Evolutionary conservation across 139 green algal species (phyloP).

Genomic region (Spirogloea muscicola): DNA sequence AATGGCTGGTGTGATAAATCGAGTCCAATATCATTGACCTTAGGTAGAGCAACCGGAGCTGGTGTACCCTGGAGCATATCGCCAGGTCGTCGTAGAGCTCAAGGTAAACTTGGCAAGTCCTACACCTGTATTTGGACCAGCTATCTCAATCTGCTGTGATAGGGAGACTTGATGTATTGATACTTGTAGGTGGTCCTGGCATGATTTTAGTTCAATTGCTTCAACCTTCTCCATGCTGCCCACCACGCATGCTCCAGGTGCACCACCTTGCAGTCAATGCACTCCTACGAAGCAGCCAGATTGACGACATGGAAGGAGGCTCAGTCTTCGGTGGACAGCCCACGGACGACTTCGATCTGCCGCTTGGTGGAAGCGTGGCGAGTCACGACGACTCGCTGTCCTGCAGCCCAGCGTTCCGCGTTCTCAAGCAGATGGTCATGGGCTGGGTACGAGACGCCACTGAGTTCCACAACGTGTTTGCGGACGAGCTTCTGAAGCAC

Average conservation of each 20-base stretch:
- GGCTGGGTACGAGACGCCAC: slow-evolving; percentile 28
- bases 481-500: slow-evolving; percentile 68
- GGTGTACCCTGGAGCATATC: slow-evolving; percentile 70
- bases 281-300: slow-evolving; percentile 50
- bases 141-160: too few relatives aligned
- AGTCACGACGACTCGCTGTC: slow-evolving; percentile 21
- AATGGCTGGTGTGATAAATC: too few relatives aligned
- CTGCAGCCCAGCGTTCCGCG: slow-evolving; percentile 20
- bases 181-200: too few relatives aligned
- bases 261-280: slow-evolving; percentile 79
- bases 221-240: too few relatives aligned
- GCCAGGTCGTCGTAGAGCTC: slow-evolving; percentile 78
- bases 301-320: slow-evolving; percentile 70
- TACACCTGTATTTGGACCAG: too few relatives aligned
- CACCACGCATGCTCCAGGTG: too few relatives aligned
- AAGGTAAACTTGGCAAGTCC: too few relatives aligned
- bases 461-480: slow-evolving; percentile 59
- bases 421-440: slow-evolving; percentile 35
- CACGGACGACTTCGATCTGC: background rate
- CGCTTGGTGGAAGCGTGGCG: background rate
- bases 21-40: too few relatives aligned
- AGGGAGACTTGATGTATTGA: too few relatives aligned
- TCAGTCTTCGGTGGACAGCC: slow-evolving; percentile 38
- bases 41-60: slow-evolving; percentile 52
- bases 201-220: too few relatives aligned